These are phyloP conservation scores for Phytophthora multivora DNA, from an alignment of 352 stramenopile genomes.

Conservation along the genomic window DNA sequence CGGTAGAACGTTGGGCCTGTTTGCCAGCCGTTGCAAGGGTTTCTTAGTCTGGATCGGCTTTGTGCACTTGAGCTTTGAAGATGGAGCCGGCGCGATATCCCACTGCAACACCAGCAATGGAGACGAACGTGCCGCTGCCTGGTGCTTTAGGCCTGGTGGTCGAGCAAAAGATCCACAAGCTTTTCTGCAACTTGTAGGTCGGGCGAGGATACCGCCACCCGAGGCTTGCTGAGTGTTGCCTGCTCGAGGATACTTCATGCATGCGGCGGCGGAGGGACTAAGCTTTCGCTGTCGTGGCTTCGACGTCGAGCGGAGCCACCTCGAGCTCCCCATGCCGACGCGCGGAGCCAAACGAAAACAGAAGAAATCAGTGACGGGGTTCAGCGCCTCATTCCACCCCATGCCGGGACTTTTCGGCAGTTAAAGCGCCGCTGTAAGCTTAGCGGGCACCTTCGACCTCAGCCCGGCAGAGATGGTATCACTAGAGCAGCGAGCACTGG, in stretches of 20 bases:
- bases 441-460: background rate
- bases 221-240: background rate
- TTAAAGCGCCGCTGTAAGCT: background rate
- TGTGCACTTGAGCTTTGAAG: constrained; percentile 36
- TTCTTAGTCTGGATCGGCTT: constrained; percentile 22
- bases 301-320: constrained; percentile 1
- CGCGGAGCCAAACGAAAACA: constrained; percentile 22
- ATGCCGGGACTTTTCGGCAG: constrained; percentile 13
- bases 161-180: constrained; percentile 9
- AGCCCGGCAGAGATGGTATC: constrained; percentile 14
- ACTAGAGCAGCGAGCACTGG: background rate
- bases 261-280: background rate
- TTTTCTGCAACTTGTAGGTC: constrained; percentile 8
- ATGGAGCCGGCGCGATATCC: constrained; percentile 23
- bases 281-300: background rate
- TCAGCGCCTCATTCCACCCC: constrained; percentile 5
- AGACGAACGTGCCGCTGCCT: constrained; percentile 7
- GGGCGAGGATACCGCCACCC: background rate
- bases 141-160: background rate
- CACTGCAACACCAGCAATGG: constrained; percentile 15
- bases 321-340: background rate
- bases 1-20: constrained; percentile 13
- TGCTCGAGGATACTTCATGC: background rate
- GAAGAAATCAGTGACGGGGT: constrained; percentile 29
- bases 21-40: background rate